A percentile compares a stretch with the other conserved stretches of the same genome.
Evolutionary conservation across 2,329 filamentous ascomycete genomes (phyloP).

Genomic region (Aspergillus spinulosporus): DNA sequence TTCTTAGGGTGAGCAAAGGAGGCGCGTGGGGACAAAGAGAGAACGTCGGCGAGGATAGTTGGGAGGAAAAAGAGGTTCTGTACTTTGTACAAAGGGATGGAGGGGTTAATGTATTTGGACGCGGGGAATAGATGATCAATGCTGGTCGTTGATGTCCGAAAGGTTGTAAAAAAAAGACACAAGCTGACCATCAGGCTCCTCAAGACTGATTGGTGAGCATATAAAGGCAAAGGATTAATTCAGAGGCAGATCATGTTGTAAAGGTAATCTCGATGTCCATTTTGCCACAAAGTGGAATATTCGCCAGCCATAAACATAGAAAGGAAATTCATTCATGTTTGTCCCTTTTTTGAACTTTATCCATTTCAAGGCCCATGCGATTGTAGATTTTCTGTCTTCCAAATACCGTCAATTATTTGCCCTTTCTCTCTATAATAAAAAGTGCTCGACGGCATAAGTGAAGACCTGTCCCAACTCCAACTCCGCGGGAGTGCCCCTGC

Average conservation of each 20-base stretch:
- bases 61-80: conserved; percentile 68
- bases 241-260: conserved; percentile 35
- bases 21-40: conserved; percentile 41
- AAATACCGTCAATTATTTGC: conserved; percentile 26
- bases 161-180: neutral
- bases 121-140: conserved; percentile 59
- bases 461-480: conserved; percentile 38
- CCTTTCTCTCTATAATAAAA: conserved; percentile 29
- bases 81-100: conserved; percentile 82
- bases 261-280: conserved; percentile 35
- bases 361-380: conserved; percentile 31
- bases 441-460: conserved; percentile 32
- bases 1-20: conserved; percentile 71
- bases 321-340: conserved; percentile 43
- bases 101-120: conserved; percentile 77
- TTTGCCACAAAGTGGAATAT: conserved; percentile 41
- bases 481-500: conserved; percentile 36
- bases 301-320: conserved; percentile 40
- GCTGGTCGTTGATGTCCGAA: conserved; percentile 1
- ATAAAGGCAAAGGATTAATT: conserved; percentile 16
- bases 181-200: neutral
- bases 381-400: conserved; percentile 28
- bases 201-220: neutral
- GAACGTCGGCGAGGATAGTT: conserved; percentile 27
- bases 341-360: conserved; percentile 35